Percentiles rank a stretch among this genome's conserved stretches.
These are phyloP conservation scores for Aspergillus bridgeri DNA, from an alignment of 495 filamentous ascomycete genomes.

Conservation along the genomic window DNA sequence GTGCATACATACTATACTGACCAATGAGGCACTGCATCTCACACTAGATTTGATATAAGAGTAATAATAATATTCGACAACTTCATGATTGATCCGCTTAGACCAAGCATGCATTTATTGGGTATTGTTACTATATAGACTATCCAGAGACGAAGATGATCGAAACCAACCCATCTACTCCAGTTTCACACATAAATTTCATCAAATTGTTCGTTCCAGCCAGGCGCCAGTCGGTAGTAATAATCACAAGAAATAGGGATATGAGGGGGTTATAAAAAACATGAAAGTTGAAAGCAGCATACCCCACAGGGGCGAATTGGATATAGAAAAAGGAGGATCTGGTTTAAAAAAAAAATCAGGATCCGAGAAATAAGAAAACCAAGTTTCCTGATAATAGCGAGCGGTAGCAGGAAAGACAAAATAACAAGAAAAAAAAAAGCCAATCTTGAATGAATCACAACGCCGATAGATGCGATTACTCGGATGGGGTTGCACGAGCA, in stretches of 20 bases:
- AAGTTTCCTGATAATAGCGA: neutral
- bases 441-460: neutral
- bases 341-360: neutral
- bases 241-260: neutral
- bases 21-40: too few relatives aligned
- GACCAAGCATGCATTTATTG: neutral
- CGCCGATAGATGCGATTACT: neutral
- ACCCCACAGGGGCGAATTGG: neutral
- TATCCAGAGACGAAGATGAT: neutral
- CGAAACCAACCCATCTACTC: neutral
- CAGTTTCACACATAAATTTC: neutral
- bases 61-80: too few relatives aligned
- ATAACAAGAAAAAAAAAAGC: neutral
- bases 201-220: neutral
- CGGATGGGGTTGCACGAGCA: neutral
- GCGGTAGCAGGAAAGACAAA: neutral
- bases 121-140: neutral
- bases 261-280: slow-evolving; percentile 1
- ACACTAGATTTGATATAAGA: too few relatives aligned
- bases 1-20: too few relatives aligned
- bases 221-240: neutral
- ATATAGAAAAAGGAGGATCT: neutral
- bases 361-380: neutral
- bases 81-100: neutral
- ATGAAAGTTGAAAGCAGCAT: neutral